Base-by-base conservation (phyloP, 768 basidiomycete species). In the Russula dissimulans region DNA sequence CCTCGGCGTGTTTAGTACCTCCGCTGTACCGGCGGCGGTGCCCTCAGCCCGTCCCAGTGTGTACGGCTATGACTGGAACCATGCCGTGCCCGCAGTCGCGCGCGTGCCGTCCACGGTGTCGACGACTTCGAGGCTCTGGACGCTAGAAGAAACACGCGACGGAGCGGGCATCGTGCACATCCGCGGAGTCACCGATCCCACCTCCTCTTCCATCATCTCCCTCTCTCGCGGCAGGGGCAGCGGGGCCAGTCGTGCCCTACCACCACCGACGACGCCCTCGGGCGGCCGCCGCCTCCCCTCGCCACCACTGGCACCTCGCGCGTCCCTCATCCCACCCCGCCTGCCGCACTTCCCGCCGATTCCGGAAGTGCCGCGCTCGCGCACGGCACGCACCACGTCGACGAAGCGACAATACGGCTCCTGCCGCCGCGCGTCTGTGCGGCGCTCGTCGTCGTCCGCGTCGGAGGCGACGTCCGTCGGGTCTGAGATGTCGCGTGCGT, bases 81-180 rank as follows among this genome's bases (percentile, higher is more conserved):
- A 42, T 1, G 15, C 10, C 22, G 31, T 9, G 15, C 48, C 46
- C 10, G 54, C 45, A 8, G 32, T 51, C 31, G 29, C 14, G 18
- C 56, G 53, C 9, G 53, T 22, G 9, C 31, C 14, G 14, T 65
- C 62, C 3, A 26, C 31, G 4, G 36, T 45, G 22, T 59, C 64
- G 32, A 36, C 12, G 34, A 15, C 18, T 14, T 73, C 74, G 3
- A 71, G 68, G 43, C 60, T 68, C 9, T 78, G 75, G 74, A 74
- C 74, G 3, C 60, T 78, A 32, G 75, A 78, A 60, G 76, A 78
- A 60, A 73, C 67, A 12, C 69, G 67, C 15, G 70, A 76, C 53
- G 76, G 75, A 15, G 66, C 71, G 6, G 76, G 76, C 1, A 67
- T 73, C 18, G 75, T 78, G 11, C 74, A 73, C 58, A 69, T 77